Evolutionary conservation across 208 protist genomes (phyloP).

Genomic region (Acanthamoeba divionensis): DNA sequence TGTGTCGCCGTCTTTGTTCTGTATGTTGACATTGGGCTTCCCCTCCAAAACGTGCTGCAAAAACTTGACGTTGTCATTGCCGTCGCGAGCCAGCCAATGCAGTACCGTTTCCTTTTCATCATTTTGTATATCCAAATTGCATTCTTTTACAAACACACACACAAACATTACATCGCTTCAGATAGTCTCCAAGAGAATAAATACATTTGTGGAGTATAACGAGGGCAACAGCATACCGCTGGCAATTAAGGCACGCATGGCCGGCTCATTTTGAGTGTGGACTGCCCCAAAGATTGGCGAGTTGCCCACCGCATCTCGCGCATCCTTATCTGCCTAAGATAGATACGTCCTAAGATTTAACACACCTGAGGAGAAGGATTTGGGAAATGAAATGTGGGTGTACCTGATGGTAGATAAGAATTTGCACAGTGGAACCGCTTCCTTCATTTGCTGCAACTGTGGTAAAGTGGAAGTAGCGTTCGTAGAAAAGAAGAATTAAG

Average conservation of each 20-base stretch:
- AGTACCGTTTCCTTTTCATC: not conserved
- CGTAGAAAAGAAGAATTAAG: no score
- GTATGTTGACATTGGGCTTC: not conserved
- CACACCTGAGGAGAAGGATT: no score
- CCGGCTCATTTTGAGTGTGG: not conserved
- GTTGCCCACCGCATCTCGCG: not conserved
- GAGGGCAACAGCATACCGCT: not conserved
- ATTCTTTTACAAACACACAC: not conserved
- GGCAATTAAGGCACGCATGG: not conserved
- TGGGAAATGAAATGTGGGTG: no score
- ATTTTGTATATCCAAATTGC: not conserved
- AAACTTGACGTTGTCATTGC: not conserved
- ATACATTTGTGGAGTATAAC: no score
- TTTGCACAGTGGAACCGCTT: no score
- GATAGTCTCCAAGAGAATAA: no score
- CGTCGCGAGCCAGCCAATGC: not conserved
- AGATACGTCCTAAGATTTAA: no score
- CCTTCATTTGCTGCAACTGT: no score
- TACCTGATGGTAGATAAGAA: no score
- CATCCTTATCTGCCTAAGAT: no score
- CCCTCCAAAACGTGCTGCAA: not conserved
- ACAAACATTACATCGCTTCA: not conserved
- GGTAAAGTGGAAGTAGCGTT: no score
- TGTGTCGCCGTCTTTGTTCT: not conserved
- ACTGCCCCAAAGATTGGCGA: not conserved